Evolutionary conservation across 192 early-diverging fungal genomes (phyloP), one percentile per base, ranked within the genome.

Genomic region (Radiomyces spectabilis): DNA sequence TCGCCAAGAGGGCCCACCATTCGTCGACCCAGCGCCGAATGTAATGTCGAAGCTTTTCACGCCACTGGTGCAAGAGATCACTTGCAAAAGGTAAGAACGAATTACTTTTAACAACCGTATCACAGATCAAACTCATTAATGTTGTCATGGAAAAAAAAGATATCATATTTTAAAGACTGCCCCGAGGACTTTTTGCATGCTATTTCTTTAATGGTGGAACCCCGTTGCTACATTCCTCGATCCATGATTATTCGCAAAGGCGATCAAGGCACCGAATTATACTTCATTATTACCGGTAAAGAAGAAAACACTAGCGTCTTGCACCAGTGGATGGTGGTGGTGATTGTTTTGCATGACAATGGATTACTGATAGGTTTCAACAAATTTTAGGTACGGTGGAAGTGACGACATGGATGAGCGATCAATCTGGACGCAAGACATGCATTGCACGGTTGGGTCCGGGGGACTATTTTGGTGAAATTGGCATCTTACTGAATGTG

Each of bases 231-330:
- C 52, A 59, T 48, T 15, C 63, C 81, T 0, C 77, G 79, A 13
- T 72, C 78, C 42, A 48, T 66, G 8, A 78, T 91, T 37, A 69
- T 85, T 12, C 49, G 65, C 12, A 68, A 82, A 41, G 85, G 86
- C 7, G 86, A 88, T 33, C 63, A 50, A 16, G 86, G 80, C 2
- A 66, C 62, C 8, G 83, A 85, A 21, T 79, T 90, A 64, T 91
- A 84, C 48, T 91, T 91, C 64, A 75, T 91, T 51, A 61, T 79
- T 16, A 74, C 77, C 18, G 88, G 88, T 26, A 65, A 9, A 27
- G 18, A 44, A 44, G 18, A 44, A 35, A 35, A 35, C 5, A 35
- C n/a, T n/a, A n/a, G n/a, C n/a, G n/a, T n/a, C n/a, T n/a, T n/a
- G n/a, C n/a, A n/a, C n/a, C n/a, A n/a, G n/a, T n/a, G n/a, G n/a